Evolutionary conservation across 2,329 filamentous ascomycete species (phyloP).

Genomic region (Colletotrichum spinosum): DNA sequence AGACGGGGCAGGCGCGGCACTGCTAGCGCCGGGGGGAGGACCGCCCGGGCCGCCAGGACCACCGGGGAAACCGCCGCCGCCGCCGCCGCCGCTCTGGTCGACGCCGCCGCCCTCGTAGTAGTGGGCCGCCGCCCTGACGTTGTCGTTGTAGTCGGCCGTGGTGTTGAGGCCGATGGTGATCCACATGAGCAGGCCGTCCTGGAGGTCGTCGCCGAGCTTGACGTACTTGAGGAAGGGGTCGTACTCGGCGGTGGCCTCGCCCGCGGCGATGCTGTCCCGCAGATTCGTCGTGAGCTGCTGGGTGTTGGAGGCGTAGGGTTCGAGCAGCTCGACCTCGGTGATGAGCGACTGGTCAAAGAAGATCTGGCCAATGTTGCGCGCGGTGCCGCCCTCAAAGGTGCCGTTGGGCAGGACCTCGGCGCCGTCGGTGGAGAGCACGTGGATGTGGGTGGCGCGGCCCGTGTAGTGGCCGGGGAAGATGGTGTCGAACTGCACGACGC

Average conservation of each 20-base stretch:
- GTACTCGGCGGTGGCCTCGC: conserved; percentile 58
- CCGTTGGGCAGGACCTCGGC: conserved; percentile 47
- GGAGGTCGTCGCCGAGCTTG: conserved; percentile 63
- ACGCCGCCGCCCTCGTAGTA: conserved; percentile 33
- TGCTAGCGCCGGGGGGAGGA: not conserved
- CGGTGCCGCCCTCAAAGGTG: conserved; percentile 46
- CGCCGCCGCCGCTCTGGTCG: conserved; percentile 22
- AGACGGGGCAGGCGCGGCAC: too few relatives aligned
- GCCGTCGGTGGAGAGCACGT: conserved; percentile 54
- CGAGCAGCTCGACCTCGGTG: conserved; percentile 56
- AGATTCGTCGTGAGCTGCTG: conserved; percentile 62
- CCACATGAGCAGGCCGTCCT: conserved; percentile 67
- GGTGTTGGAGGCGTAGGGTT: conserved; percentile 60
- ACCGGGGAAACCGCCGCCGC: conserved; percentile 2
- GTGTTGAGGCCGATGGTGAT: conserved; percentile 63
- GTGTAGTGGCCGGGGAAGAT: conserved; percentile 59
- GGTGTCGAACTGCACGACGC: conserved; percentile 52
- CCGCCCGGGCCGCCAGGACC: conserved; percentile 6
- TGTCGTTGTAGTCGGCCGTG: conserved; percentile 36
- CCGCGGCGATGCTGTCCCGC: conserved; percentile 54
- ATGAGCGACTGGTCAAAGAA: conserved; percentile 35
- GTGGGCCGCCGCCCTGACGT: conserved; percentile 29
- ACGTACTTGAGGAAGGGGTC: conserved; percentile 69
- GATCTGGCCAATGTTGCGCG: conserved; percentile 45
- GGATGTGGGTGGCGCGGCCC: conserved; percentile 60